Percentiles rank a stretch among this genome's conserved stretches.
phyloP scores from a whole-genome alignment of 345 rosid genomes.

The Rhodamnia rubescens region DNA sequence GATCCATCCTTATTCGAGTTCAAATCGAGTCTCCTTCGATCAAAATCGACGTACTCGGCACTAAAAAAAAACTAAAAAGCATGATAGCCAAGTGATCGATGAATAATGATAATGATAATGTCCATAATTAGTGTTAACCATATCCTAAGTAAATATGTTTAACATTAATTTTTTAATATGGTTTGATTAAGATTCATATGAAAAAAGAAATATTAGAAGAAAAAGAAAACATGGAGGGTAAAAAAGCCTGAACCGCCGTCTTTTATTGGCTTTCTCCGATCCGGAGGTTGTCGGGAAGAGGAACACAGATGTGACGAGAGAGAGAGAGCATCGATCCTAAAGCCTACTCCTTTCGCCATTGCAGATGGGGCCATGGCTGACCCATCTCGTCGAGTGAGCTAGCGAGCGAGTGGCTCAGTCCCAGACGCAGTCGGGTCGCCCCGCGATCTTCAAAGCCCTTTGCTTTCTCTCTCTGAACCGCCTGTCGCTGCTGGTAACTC shows the following conservation, averaged over 20 bases:
- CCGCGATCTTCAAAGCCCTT: neutral
- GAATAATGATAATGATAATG: neutral
- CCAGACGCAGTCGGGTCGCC: neutral
- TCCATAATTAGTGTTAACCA: too few relatives aligned
- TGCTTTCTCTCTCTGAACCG: neutral
- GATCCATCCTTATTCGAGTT: rapidly evolving
- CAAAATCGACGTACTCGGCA: neutral
- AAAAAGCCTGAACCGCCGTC: neutral
- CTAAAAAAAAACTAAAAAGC: neutral
- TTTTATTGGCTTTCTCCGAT: neutral
- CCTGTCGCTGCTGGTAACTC: neutral
- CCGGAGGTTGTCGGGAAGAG: too few relatives aligned
- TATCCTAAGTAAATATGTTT: too few relatives aligned
- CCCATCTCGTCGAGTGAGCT: neutral
- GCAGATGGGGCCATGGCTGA: neutral
- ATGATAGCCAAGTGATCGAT: neutral
- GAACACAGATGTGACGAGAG: too few relatives aligned
- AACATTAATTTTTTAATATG: rapidly evolving
- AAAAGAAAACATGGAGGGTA: neutral
- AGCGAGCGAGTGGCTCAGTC: neutral
- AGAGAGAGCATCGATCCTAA: too few relatives aligned
- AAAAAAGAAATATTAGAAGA: neutral
- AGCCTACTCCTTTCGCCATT: neutral
- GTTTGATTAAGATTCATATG: rapidly evolving
- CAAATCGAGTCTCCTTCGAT: rapidly evolving